Conservation (phyloP, 75 land plant genomes). For the Picea glauca region DNA sequence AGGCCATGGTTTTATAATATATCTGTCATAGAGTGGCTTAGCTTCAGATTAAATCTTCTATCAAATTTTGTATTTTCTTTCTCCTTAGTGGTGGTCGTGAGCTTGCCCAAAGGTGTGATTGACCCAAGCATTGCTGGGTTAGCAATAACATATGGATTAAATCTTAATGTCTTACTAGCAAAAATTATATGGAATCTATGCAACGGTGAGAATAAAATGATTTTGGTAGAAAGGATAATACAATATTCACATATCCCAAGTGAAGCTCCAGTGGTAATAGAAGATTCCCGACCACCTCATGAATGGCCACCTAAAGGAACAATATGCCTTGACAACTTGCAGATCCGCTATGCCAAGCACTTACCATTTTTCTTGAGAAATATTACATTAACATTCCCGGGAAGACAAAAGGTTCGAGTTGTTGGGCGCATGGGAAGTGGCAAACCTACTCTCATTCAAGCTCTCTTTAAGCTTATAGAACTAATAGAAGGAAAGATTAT, state of each 20-base stretch:
- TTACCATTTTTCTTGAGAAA: constrained; percentile 68
- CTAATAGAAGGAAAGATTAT: too few species aligned
- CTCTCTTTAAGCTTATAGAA: too few species aligned
- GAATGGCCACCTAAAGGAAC: constrained; percentile 73
- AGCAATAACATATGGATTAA: constrained; percentile 72
- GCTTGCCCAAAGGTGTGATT: constrained; percentile 74
- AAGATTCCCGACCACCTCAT: constrained; percentile 32
- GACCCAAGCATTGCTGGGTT: constrained; percentile 54
- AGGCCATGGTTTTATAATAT: constrained; percentile 79
- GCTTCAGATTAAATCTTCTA: constrained; percentile 65
- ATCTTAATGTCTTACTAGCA: constrained; percentile 51
- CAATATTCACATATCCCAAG: constrained; percentile 68
- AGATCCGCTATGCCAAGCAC: constrained; percentile 85
- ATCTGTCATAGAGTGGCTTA: constrained; percentile 83
- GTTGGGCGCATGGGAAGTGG: constrained; percentile 98
- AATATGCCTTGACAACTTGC: constrained; percentile 42
- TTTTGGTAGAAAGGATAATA: constrained; percentile 88
- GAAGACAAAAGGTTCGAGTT: constrained; percentile 78
- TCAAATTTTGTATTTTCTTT: constrained; percentile 79
- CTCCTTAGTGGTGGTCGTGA: constrained; percentile 64
- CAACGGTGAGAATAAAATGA: constrained; percentile 78
- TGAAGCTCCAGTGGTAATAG: constrained; percentile 81
- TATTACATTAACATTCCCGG: constrained; percentile 76
- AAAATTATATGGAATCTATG: constrained; percentile 71
- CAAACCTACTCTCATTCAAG: too few species aligned